Conservation (phyloP, 2,329 filamentous ascomycete species). For the Fusarium sulawesiense region DNA sequence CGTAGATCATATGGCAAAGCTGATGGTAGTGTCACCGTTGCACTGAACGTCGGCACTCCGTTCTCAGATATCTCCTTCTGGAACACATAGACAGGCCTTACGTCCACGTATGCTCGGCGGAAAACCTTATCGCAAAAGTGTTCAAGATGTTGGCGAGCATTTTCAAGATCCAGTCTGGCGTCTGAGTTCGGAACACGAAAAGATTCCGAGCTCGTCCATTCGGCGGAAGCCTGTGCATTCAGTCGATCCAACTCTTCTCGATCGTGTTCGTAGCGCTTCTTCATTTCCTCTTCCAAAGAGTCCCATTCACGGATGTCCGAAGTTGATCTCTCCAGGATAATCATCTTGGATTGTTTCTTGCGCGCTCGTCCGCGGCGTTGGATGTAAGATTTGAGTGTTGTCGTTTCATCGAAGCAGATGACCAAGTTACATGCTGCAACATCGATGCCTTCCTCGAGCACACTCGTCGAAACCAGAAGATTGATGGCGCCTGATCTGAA, state of each 20-base stretch:
- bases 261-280: constrained; percentile 73
- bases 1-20: constrained; percentile 66
- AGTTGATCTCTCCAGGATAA: constrained; percentile 53
- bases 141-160: constrained; percentile 79
- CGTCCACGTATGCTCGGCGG: constrained; percentile 69
- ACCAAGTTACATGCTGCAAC: constrained; percentile 73
- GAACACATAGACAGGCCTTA: constrained; percentile 74
- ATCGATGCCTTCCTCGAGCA: constrained; percentile 76
- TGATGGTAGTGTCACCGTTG: constrained; percentile 76
- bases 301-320: constrained; percentile 65
- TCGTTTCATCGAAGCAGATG: constrained; percentile 65
- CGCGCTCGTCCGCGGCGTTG: constrained; percentile 67
- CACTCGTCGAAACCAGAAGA: constrained; percentile 71
- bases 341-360: constrained; percentile 62
- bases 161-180: constrained; percentile 77
- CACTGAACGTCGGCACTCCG: constrained; percentile 55
- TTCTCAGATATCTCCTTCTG: constrained; percentile 45
- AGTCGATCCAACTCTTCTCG: constrained; percentile 61
- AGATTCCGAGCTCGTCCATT: constrained; percentile 36
- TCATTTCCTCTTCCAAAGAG: constrained; percentile 78
- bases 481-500: constrained; percentile 68
- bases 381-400: constrained; percentile 67
- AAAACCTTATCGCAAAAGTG: constrained; percentile 80
- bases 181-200: constrained; percentile 59
- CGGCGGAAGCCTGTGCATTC: constrained; percentile 59